Percentiles rank a stretch among this genome's conserved stretches.
phyloP scores from a whole-genome alignment of 345 rosid genomes.

The Anacardium occidentale region DNA sequence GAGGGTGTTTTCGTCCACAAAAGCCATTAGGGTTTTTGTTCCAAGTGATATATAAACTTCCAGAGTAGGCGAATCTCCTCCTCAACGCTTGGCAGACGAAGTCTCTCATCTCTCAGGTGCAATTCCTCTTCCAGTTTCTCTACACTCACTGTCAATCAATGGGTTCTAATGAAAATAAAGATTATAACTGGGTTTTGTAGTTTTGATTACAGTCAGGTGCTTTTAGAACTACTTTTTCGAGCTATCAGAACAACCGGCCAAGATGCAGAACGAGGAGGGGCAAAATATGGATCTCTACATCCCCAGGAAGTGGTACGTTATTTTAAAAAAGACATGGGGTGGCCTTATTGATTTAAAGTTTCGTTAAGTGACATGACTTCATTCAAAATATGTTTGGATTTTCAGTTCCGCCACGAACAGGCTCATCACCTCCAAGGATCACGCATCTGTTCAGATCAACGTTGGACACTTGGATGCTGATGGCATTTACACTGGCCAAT shows the following conservation, averaged over 20 bases:
- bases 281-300: constrained; percentile 80
- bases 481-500: constrained; percentile 50
- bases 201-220: constrained; percentile 9
- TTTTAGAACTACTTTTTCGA: not conserved
- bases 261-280: constrained; percentile 98
- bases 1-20: not conserved
- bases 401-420: constrained; percentile 64
- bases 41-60: not conserved
- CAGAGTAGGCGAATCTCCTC: too few species aligned
- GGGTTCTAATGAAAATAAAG: not conserved
- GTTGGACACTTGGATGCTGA: constrained; percentile 53
- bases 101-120: not conserved
- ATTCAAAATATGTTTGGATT: not conserved
- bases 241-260: constrained; percentile 24
- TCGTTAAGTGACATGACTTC: not conserved
- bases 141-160: not conserved
- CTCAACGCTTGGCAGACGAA: not conserved
- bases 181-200: too few species aligned
- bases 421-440: constrained; percentile 67
- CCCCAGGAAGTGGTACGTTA: constrained; percentile 79
- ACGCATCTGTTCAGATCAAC: constrained; percentile 57
- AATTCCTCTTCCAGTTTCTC: not conserved
- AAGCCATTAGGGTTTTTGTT: constrained; percentile 1
- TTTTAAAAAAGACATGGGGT: not conserved
- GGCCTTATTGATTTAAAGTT: not conserved